Conservation (phyloP, 1,139 yeast species). For the Geotrichum histeridarum region DNA sequence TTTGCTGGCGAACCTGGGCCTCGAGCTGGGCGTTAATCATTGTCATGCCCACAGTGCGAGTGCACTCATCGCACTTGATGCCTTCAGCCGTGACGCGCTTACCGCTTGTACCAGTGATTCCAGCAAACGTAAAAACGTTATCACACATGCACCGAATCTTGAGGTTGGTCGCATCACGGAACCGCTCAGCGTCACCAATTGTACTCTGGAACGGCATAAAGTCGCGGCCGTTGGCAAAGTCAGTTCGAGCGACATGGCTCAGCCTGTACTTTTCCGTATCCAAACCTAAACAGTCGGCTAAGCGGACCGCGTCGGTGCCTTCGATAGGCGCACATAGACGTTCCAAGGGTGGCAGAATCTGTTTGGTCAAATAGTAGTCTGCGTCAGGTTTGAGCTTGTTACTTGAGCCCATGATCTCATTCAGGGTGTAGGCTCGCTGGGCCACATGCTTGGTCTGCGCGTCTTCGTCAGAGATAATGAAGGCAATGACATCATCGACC, state of each 20-base stretch:
- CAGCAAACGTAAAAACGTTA: slow-evolving; percentile 60
- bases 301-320: slow-evolving; percentile 75
- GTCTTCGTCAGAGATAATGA: slow-evolving; percentile 49
- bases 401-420: slow-evolving; percentile 56
- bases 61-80: slow-evolving; percentile 62
- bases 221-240: slow-evolving; percentile 41
- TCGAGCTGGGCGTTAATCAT: slow-evolving; percentile 71
- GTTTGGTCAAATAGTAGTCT: slow-evolving; percentile 76
- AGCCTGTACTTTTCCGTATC: slow-evolving; percentile 60
- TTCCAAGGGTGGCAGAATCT: slow-evolving; percentile 85
- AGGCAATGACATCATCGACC: slow-evolving; percentile 88
- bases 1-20: slow-evolving; percentile 58
- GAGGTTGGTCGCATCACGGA: slow-evolving; percentile 57
- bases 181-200: slow-evolving; percentile 76
- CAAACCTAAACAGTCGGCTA: slow-evolving; percentile 73
- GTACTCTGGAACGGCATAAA: slow-evolving; percentile 77
- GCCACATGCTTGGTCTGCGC: slow-evolving; percentile 44
- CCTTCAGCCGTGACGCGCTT: slow-evolving; percentile 61
- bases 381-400: slow-evolving; percentile 64
- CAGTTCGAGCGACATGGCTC: slow-evolving; percentile 29
- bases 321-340: slow-evolving; percentile 81
- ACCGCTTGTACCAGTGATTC: slow-evolving; percentile 46
- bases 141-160: slow-evolving; percentile 62
- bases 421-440: slow-evolving; percentile 73
- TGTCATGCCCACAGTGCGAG: slow-evolving; percentile 47